phyloP scores from a whole-genome alignment of 139 green algal species.

The Trebouxia sp. region DNA sequence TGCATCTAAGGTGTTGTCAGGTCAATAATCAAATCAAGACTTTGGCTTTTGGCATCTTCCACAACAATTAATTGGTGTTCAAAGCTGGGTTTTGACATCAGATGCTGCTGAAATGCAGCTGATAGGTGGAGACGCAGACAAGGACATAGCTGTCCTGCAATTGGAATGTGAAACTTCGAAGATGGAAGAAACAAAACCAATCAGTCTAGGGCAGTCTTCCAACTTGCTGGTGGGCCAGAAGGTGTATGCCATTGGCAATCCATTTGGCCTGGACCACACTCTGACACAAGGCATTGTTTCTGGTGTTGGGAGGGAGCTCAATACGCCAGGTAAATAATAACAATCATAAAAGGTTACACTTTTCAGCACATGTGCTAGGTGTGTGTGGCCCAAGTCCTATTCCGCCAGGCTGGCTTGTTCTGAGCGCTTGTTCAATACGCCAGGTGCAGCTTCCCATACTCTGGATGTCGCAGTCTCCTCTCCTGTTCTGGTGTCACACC shows the following conservation, averaged over 20 bases:
- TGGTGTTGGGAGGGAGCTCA: slow-evolving; percentile 68
- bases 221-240: slow-evolving; percentile 69
- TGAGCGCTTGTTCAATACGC: no score
- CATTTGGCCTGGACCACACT: slow-evolving; percentile 84
- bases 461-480: no score
- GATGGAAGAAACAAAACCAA: slow-evolving; percentile 46
- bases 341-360: not conserved
- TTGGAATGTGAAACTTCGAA: slow-evolving; percentile 54
- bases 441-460: not conserved
- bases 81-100: not conserved
- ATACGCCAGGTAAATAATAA: slow-evolving; percentile 15
- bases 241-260: slow-evolving; percentile 68
- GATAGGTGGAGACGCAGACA: slow-evolving; percentile 63
- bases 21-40: no score
- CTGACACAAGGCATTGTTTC: slow-evolving; percentile 75
- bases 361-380: no score
- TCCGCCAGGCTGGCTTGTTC: not conserved
- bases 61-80: no score
- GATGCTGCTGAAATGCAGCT: slow-evolving; percentile 35
- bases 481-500: no score
- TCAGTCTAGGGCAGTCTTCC: slow-evolving; percentile 50
- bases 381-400: no score
- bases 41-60: no score
- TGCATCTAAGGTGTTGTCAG: no score
- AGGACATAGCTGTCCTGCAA: slow-evolving; percentile 81